Evolutionary conservation across 1,139 yeast genomes (phyloP).

Genomic region (Saccharomycopsis crataegensis): DNA sequence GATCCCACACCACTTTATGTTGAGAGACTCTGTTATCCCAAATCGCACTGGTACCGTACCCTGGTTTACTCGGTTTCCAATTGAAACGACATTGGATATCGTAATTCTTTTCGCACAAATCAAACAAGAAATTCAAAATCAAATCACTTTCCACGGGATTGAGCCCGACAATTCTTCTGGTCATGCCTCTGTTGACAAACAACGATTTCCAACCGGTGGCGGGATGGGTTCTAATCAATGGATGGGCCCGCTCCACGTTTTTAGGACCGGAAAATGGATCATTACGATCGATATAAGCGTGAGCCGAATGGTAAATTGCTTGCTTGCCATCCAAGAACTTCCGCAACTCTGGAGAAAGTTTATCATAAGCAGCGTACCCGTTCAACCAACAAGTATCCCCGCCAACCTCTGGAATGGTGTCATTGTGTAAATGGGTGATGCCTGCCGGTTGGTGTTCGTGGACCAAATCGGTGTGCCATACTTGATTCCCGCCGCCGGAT

Average conservation of each 20-base stretch:
- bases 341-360: conserved; percentile 42
- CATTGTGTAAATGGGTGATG: conserved; percentile 40
- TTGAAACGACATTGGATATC: conserved; percentile 49
- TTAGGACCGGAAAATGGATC: conserved; percentile 40
- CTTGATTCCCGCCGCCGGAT: conserved; percentile 27
- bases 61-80: conserved; percentile 43
- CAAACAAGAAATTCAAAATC: conserved; percentile 23
- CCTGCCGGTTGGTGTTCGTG: conserved; percentile 46
- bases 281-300: conserved; percentile 35
- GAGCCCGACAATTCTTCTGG: conserved; percentile 38
- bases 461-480: conserved; percentile 43
- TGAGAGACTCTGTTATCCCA: conserved; percentile 53
- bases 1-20: conserved; percentile 44
- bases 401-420: conserved; percentile 40
- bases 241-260: conserved; percentile 38
- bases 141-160: conserved; percentile 32
- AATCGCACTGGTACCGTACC: conserved; percentile 46
- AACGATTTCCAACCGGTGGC: conserved; percentile 49
- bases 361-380: conserved; percentile 45
- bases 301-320: conserved; percentile 40
- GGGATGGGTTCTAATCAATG: conserved; percentile 44
- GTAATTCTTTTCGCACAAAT: conserved; percentile 37
- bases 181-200: conserved; percentile 38
- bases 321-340: conserved; percentile 42
- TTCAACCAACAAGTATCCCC: conserved; percentile 47